These are phyloP conservation scores for Globisporangium splendens DNA, from an alignment of 352 stramenopile species.

Conservation along the genomic window DNA sequence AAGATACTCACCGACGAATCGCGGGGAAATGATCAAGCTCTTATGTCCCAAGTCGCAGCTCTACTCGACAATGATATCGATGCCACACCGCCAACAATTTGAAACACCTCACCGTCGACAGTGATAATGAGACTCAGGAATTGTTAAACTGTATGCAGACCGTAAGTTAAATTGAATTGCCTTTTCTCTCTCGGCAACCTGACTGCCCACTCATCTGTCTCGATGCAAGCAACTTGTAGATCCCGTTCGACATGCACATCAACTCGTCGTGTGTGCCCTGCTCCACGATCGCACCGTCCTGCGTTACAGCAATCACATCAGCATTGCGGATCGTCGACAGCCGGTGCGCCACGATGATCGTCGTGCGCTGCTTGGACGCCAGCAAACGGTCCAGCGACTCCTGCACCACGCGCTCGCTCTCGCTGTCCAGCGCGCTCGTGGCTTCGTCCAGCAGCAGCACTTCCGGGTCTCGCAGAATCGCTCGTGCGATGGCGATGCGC, in stretches of 20 bases:
- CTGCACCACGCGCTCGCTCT: constrained; percentile 31
- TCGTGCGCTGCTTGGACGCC: constrained; percentile 54
- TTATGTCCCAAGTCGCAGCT: no score
- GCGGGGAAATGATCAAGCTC: no score
- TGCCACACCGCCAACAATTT: no score
- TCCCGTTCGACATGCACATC: constrained; percentile 18
- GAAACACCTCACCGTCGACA: no score
- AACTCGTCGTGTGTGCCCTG: constrained; percentile 74
- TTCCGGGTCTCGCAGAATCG: constrained; percentile 85
- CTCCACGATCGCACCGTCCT: constrained; percentile 76
- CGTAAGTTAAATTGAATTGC: no score
- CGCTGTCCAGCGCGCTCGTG: constrained; percentile 69
- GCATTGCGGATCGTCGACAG: constrained; percentile 81
- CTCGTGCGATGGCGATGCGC: constrained; percentile 87
- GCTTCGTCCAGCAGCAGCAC: constrained; percentile 91
- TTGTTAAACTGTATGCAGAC: no score
- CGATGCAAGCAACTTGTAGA: constrained; percentile 20
- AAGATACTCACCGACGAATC: no score
- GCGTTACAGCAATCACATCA: constrained; percentile 86
- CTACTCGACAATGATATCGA: no score
- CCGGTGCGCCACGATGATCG: constrained; percentile 83
- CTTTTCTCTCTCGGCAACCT: no score
- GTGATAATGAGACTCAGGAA: no score
- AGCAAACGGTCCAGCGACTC: constrained; percentile 44
- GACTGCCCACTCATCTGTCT: no score